Conservation (phyloP, 2,329 filamentous ascomycete species). For the Phyllosticta citriasiana region DNA sequence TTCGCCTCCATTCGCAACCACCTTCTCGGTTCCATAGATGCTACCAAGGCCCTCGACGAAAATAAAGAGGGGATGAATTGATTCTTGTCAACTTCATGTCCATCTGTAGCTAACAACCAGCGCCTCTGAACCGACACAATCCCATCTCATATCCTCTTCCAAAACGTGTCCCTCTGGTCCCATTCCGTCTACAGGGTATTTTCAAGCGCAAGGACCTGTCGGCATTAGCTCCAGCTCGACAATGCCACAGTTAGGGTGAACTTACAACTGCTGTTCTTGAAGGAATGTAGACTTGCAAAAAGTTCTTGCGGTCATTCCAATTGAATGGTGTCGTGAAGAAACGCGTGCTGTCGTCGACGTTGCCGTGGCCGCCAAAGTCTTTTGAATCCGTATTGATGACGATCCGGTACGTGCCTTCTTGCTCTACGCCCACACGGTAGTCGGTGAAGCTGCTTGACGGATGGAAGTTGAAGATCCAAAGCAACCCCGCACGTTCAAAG, state of each 20-base stretch:
- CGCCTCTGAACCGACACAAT: not conserved
- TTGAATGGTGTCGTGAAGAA: slow-evolving; percentile 87
- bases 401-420: slow-evolving; percentile 74
- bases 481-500: slow-evolving; percentile 80
- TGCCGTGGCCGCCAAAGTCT: slow-evolving; percentile 67
- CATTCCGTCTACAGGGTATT: slow-evolving; percentile 17
- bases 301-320: slow-evolving; percentile 88
- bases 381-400: slow-evolving; percentile 73
- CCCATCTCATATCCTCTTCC: not conserved
- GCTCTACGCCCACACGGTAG: slow-evolving; percentile 83
- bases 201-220: slow-evolving; percentile 19
- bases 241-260: slow-evolving; percentile 12
- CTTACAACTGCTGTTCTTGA: slow-evolving; percentile 71
- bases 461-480: slow-evolving; percentile 98
- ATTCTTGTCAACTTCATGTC: not conserved
- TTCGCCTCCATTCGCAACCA: not conserved
- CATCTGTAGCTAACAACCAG: not conserved
- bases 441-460: slow-evolving; percentile 75
- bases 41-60: not conserved
- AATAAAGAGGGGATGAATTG: not conserved
- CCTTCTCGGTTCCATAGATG: not conserved
- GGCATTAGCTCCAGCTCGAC: not conserved
- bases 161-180: not conserved
- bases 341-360: slow-evolving; percentile 67
- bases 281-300: slow-evolving; percentile 84